phyloP scores from a whole-genome alignment of 495 filamentous ascomycete genomes.

The Cryomyces antarcticus region DNA sequence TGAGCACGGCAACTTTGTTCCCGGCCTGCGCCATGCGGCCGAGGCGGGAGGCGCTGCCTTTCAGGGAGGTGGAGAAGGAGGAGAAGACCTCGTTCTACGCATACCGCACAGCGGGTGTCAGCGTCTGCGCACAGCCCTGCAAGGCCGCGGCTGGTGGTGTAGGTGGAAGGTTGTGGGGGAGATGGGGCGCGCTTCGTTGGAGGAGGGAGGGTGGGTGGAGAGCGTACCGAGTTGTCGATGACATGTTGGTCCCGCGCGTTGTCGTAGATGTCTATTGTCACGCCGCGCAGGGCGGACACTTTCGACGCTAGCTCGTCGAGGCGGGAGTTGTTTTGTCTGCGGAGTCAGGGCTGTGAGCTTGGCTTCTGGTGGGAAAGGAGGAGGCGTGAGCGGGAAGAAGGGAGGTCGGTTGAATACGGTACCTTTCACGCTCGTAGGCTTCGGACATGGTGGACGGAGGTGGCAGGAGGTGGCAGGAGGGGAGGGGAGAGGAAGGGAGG shows the following conservation, averaged over 20 bases:
- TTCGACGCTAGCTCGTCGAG: conserved; percentile 79
- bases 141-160: not conserved
- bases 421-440: conserved; percentile 84
- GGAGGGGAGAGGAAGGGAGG: not conserved
- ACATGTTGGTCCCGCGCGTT: conserved; percentile 70
- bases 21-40: conserved; percentile 82
- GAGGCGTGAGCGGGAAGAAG: not conserved
- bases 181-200: not conserved
- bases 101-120: not conserved
- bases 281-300: conserved; percentile 73
- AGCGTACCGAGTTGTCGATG: conserved; percentile 63
- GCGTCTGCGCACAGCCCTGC: not conserved
- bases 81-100: conserved; percentile 48
- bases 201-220: not conserved
- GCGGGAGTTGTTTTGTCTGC: conserved; percentile 92
- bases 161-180: not conserved
- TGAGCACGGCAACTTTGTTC: conserved; percentile 77
- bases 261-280: conserved; percentile 99
- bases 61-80: conserved; percentile 44
- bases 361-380: not conserved
- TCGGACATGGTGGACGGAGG: conserved; percentile 48
- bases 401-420: too few relatives aligned
- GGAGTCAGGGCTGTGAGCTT: conserved; percentile 19
- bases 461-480: not conserved
- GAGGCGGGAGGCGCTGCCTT: conserved; percentile 68